Base-by-base conservation (phyloP, 163 green algal genomes). In the Botryococcus braunii region DNA sequence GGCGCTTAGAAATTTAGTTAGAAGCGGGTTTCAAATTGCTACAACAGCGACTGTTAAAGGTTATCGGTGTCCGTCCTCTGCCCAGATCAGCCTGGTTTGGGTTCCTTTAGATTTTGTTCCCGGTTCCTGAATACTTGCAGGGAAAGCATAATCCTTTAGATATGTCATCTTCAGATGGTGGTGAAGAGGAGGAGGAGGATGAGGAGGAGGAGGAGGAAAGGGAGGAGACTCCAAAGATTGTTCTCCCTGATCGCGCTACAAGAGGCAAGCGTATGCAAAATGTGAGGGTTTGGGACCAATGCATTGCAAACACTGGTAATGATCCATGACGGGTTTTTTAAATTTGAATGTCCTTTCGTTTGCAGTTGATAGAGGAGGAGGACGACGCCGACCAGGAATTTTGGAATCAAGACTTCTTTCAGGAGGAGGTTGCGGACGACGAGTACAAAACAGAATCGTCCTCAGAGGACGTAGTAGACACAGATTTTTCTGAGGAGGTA, bases 321-420 rank as follows among this genome's bases (percentile, higher is more conserved):
- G 50, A 11, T 61, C 9, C 50, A 61, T 21, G 32, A 21, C 32
- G 17, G 50, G 7, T 11, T 32, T 23, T 61, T 7, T 9, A 32
- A 13, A 21, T 13, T 23, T 61, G 11, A 38, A 7, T 11, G 17
- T 61, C n/a, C n/a, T 65, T 65, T 8, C 32, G 31, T 31, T 7
- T 73, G 37, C 35, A 61, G 8, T 13, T 59, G 31, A 36, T 66
- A 9, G 71, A 68, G 4, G 63, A 66, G 5, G 65, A 57, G 34
- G 66, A 71, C 4, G 47, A 73, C 36, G 81, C 63, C 4, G 78
- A 85, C 35, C 75, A 85, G 37, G 78, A 85, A 13, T 86, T 85
- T 58, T 86, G 78, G 88, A 80, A 87, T 49, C 90, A 95, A 62
- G 87, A 96, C 9, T 92, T 92, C 60, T 95, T 95, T 43, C 84